Evolutionary conservation across 176 grass and related monocot genomes (phyloP).

Genomic region (Bothriochloa decipiens): DNA sequence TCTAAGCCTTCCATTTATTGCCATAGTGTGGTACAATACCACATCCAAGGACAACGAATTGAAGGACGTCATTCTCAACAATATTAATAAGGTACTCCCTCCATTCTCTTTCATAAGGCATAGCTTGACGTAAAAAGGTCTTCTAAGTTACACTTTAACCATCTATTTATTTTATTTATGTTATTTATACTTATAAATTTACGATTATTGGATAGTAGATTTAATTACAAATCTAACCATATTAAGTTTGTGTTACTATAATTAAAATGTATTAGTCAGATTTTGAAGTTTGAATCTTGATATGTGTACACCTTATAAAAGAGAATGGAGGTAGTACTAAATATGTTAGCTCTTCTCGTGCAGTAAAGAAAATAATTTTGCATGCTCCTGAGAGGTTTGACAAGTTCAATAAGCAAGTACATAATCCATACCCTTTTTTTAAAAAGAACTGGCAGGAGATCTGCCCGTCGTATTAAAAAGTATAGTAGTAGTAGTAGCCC

Average conservation of each 20-base stretch:
- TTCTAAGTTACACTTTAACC: too few species aligned
- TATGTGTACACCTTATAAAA: too few species aligned
- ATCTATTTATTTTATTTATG: too few species aligned
- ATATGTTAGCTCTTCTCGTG: neutral
- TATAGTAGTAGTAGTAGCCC: neutral
- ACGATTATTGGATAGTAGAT: too few species aligned
- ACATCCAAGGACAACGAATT: constrained; percentile 44
- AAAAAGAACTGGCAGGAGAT: neutral
- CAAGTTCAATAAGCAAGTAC: constrained; percentile 11
- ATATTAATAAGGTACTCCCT: constrained; percentile 58
- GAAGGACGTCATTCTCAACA: constrained; percentile 45
- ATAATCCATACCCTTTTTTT: neutral
- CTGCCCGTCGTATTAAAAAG: neutral
- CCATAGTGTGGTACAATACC: constrained; percentile 40
- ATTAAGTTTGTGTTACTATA: too few species aligned
- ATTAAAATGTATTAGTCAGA: too few species aligned
- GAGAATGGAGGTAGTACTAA: neutral
- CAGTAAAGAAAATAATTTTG: neutral
- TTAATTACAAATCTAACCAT: too few species aligned
- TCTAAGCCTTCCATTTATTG: constrained; percentile 87
- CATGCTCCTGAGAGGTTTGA: neutral
- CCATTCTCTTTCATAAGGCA: too few species aligned
- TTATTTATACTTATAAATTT: too few species aligned
- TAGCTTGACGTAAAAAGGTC: too few species aligned
- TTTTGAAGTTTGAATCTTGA: too few species aligned